Conservation (phyloP, 176 grass and related monocot species). For the Eleusine coracana region DNA sequence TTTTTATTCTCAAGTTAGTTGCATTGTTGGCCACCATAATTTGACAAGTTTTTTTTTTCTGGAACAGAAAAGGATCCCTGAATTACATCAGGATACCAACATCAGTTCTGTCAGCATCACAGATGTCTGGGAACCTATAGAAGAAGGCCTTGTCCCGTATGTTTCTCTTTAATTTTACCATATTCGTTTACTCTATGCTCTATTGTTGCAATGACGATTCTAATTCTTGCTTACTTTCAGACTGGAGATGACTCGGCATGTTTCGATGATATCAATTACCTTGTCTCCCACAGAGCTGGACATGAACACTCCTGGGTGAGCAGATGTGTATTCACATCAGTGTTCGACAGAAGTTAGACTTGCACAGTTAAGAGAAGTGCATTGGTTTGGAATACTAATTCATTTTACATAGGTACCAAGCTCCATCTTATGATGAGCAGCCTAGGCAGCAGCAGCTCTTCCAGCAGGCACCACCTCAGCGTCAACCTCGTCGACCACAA, state of each 20-base stretch:
- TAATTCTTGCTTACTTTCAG: slow-evolving; percentile 44
- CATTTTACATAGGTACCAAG: slow-evolving; percentile 74
- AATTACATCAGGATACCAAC: slow-evolving; percentile 75
- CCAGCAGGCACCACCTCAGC: slow-evolving; percentile 53
- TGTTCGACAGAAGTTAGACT: background rate
- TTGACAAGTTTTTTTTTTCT: slow-evolving; percentile 43
- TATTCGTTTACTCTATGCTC: slow-evolving; percentile 9
- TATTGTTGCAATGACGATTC: slow-evolving; percentile 2
- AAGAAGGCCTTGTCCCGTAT: slow-evolving; percentile 97
- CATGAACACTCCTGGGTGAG: slow-evolving; percentile 75
- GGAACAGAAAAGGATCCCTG: slow-evolving; percentile 75
- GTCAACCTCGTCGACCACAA: slow-evolving; percentile 52
- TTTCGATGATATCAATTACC: slow-evolving; percentile 94
- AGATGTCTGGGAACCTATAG: slow-evolving; percentile 97
- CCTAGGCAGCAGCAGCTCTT: slow-evolving; percentile 60
- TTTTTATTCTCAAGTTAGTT: slow-evolving; percentile 5
- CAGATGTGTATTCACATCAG: slow-evolving; percentile 6
- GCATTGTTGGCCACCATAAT: slow-evolving; percentile 8
- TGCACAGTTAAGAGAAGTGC: background rate
- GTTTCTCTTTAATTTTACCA: slow-evolving; percentile 24
- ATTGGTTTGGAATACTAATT: slow-evolving; percentile 18
- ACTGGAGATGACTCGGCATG: slow-evolving; percentile 83
- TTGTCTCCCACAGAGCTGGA: slow-evolving; percentile 76
- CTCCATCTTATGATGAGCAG: slow-evolving; percentile 57
- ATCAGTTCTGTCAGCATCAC: slow-evolving; percentile 96